Percentiles rank a stretch among this genome's conserved stretches.
These are phyloP conservation scores for Protomyces inundatus DNA, from an alignment of 1,139 yeast species.

Conservation along the genomic window DNA sequence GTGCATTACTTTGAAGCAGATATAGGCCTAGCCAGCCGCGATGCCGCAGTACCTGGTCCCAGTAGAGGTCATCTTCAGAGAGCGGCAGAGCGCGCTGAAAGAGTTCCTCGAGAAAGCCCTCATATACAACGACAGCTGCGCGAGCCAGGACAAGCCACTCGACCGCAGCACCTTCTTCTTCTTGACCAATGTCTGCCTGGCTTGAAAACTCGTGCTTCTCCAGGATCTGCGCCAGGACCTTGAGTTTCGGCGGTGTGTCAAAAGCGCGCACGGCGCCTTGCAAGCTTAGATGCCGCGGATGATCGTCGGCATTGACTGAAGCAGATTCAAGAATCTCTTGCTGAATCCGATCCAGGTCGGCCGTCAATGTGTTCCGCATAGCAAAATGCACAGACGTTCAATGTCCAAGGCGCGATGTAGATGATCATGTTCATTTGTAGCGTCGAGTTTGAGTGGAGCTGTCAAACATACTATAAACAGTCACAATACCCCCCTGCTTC, in stretches of 20 bases:
- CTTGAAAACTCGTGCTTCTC: conserved; percentile 4
- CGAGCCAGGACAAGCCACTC: conserved; percentile 34
- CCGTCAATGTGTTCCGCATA: neutral
- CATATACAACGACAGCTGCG: conserved; percentile 31
- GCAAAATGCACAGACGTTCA: neutral
- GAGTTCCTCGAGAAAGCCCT: conserved; percentile 34
- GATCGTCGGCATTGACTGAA: neutral
- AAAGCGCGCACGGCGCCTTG: conserved; percentile 10
- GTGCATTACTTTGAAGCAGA: conserved; percentile 34
- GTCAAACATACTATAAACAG: neutral
- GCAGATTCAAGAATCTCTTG: neutral
- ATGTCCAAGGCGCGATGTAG: too few species aligned
- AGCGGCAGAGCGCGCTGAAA: conserved; percentile 38
- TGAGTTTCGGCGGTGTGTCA: conserved; percentile 12
- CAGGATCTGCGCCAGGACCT: conserved; percentile 1
- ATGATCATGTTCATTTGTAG: too few species aligned
- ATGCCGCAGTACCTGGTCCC: conserved; percentile 37
- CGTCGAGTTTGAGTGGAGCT: neutral
- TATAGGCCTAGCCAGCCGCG: conserved; percentile 34
- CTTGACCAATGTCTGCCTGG: neutral
- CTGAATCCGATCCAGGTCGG: neutral
- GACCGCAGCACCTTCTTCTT: neutral
- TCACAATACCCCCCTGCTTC: neutral
- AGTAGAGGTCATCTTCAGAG: conserved; percentile 37
- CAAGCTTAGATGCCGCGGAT: conserved; percentile 1